These are phyloP conservation scores for Epichloe hybrida DNA, from an alignment of 2,329 filamentous ascomycete species.

Conservation along the genomic window DNA sequence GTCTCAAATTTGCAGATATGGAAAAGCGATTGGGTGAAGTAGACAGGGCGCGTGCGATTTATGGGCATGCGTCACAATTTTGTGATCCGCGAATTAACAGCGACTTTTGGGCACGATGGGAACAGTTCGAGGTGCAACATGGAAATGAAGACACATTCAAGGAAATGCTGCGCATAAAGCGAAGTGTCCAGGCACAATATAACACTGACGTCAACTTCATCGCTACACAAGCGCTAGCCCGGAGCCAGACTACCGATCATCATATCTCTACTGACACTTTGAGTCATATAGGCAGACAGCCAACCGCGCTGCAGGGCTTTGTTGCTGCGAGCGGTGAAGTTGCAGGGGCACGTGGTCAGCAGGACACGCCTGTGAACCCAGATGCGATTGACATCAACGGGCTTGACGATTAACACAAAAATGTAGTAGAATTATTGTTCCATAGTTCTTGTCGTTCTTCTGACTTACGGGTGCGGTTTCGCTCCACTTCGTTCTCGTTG, in stretches of 20 bases:
- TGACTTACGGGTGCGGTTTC: neutral
- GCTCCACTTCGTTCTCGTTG: neutral
- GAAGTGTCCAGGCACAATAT: slow-evolving; percentile 93
- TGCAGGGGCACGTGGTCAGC: slow-evolving; percentile 33
- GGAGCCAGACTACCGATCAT: slow-evolving; percentile 51
- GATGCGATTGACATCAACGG: slow-evolving; percentile 75
- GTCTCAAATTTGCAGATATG: slow-evolving; percentile 97
- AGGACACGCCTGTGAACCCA: slow-evolving; percentile 49
- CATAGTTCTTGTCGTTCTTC: neutral
- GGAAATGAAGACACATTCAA: slow-evolving; percentile 99
- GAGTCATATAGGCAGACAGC: slow-evolving; percentile 76
- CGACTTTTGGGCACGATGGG: slow-evolving; percentile 93
- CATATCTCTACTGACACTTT: slow-evolving; percentile 59
- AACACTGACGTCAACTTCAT: slow-evolving; percentile 99
- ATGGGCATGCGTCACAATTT: slow-evolving; percentile 92
- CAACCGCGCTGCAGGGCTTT: slow-evolving; percentile 79
- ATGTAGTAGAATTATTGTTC: neutral
- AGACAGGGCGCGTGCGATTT: slow-evolving; percentile 88
- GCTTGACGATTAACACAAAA: slow-evolving; percentile 41
- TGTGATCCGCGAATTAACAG: slow-evolving; percentile 86
- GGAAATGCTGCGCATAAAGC: slow-evolving; percentile 96
- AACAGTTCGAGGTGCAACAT: slow-evolving; percentile 91
- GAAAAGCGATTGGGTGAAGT: slow-evolving; percentile 84
- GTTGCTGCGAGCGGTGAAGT: slow-evolving; percentile 72
- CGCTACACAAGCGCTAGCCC: slow-evolving; percentile 82